phyloP scores from a whole-genome alignment of 225 moss, liverwort and hornwort species.

The Polytrichum formosum region DNA sequence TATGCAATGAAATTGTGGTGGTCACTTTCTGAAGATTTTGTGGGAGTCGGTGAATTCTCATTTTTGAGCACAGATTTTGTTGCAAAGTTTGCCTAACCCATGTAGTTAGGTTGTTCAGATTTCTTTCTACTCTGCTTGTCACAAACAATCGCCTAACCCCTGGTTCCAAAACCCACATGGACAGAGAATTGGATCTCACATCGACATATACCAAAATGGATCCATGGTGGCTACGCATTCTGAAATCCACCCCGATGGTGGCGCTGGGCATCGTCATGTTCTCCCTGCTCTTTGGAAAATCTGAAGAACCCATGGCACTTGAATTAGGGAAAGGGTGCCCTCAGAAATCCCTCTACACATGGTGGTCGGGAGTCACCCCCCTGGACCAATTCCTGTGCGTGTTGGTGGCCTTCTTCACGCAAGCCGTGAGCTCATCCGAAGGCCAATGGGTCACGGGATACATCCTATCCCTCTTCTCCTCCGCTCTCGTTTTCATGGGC shows the following conservation, averaged over 20 bases:
- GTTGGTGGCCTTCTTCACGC: slow-evolving; percentile 34
- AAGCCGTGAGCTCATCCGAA: slow-evolving; percentile 21
- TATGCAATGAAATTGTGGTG: too few relatives aligned
- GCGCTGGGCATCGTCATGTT: slow-evolving; percentile 25
- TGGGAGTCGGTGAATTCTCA: too few relatives aligned
- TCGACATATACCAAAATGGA: slow-evolving; percentile 4
- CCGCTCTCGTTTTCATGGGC: slow-evolving; percentile 53
- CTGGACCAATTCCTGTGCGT: slow-evolving; percentile 27
- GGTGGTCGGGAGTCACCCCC: slow-evolving; percentile 22
- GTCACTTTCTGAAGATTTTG: too few relatives aligned
- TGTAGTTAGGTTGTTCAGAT: too few relatives aligned
- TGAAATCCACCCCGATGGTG: slow-evolving; percentile 29
- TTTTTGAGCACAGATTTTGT: too few relatives aligned
- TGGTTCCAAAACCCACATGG: too few relatives aligned
- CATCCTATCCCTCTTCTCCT: slow-evolving; percentile 22
- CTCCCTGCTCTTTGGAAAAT: slow-evolving; percentile 20
- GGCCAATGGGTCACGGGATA: slow-evolving; percentile 43
- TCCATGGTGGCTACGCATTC: slow-evolving; percentile 20
- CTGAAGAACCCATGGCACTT: slow-evolving; percentile 4
- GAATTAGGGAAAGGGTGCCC: slow-evolving; percentile 30
- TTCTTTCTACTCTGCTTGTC: too few relatives aligned
- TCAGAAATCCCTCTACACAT: slow-evolving; percentile 26
- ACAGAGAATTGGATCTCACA: too few relatives aligned
- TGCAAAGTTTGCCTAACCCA: too few relatives aligned
- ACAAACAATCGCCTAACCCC: too few relatives aligned